Evolutionary conservation across 495 filamentous ascomycete genomes (phyloP), one percentile per base, ranked within the genome.

Genomic region (Lentithecium fluviatile): DNA sequence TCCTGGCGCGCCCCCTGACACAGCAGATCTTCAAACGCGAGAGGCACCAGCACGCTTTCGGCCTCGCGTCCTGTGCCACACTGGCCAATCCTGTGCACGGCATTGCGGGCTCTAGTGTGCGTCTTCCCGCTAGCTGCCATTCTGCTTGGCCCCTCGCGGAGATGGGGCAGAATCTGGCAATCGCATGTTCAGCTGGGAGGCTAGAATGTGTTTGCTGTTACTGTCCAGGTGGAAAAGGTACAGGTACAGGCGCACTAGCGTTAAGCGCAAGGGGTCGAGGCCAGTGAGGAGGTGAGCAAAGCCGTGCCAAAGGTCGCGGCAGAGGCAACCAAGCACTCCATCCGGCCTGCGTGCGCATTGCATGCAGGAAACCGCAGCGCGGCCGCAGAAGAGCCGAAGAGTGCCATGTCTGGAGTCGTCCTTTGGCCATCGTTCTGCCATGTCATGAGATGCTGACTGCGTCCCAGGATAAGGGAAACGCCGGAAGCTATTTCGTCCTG

Each of bases 41-140:
- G 46, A 6, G n/a, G 20, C 20, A 45, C 37, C 3, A 23, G 24
- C 29, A 52, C 53, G 45, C 37, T 52, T 57, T 23, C 45, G 59
- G 51, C n/a, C 50, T 55, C 38, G 51, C 45, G 2, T 21, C 29
- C 32, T 32, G 19, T 29, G 56, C 17, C 15, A 45, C 45, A 25
- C 59, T 47, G 59, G 59, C 59, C 59, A 62, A 62, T 56, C 56
- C 47, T 34, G 5, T 26, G 45, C 40, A 17, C 20, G 7, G 32
- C 23, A 49, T 12, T 5, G 29, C 42, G 49, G 50, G 49, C 58
- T 61, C 57, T 52, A 53, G 24, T 47, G 5, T 46, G 36, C 57
- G 23, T 60, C 58, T 23, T 61, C 50, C 58, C 49, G 58, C 50
- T 43, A 24, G 17, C 8, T 17, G 23, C 29, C 42, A 26, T 20